Base-by-base conservation (phyloP, 2,329 filamentous ascomycete species). In the Beauveria bassiana region DNA sequence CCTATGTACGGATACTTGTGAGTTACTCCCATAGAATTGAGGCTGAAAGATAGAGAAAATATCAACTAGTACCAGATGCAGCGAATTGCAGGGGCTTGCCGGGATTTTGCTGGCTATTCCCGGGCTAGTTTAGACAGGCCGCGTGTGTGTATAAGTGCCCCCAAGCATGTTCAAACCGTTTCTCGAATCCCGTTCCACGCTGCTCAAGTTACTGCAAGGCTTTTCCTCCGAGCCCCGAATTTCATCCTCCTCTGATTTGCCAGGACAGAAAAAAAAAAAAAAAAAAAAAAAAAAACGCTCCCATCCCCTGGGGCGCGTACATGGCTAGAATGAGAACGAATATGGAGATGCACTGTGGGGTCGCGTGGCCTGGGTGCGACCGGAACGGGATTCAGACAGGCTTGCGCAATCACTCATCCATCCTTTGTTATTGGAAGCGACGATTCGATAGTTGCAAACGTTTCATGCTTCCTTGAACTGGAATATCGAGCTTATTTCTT, bases 381-480 rank as follows among this genome's bases (percentile, higher is more conserved):
- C n/a, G 51, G 43, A 26, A 55, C 59, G 51, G 59, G 59, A 61
- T 61, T 61, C 59, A 61, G 42, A 54, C 47, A 60, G 38, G 59
- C 59, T 54, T 55, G 51, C 59, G 59, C 59, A 55, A 61, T 61
- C 59, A 22, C 24, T 40, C 20, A 46, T 7, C 16, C 28, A 49
- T 55, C 14, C 22, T 42, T 55, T 40, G 49, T 34, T 16, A 45
- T 40, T 54, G 50, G 38, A 53, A 46, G 49, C 16, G 49, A 53
- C 49, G 42, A 26, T 46, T 18, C n/a, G 12, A 43, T 51, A 5
- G 38, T 59, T 18, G 47, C 56, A 51, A 26, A n/a, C 3, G 12
- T 50, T 20, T 43, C 38, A n/a, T 31, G 26, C 31, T 20, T n/a
- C 14, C 18, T 22, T 6, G 50, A 16, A n/a, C 5, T n/a, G 28